A percentile compares a stretch with the other conserved stretches of the same genome.
These are phyloP conservation scores for Syzygium aromaticum DNA, from an alignment of 345 rosid species.

Conservation along the genomic window DNA sequence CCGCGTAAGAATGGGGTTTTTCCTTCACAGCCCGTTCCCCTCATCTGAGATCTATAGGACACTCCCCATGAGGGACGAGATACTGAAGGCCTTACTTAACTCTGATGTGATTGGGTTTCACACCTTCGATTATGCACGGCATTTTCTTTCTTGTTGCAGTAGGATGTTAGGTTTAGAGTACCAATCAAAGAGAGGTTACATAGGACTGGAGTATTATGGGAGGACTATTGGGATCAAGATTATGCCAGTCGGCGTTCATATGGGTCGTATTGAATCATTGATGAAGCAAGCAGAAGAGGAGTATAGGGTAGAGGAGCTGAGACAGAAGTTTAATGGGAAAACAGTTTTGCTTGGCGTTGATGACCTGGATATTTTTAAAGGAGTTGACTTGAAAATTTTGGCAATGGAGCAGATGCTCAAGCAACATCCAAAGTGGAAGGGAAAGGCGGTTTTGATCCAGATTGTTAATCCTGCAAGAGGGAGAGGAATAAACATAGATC, in stretches of 20 bases:
- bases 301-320: conserved; percentile 13
- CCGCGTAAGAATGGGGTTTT: conserved; percentile 32
- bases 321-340: conserved; percentile 18
- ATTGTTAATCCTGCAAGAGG: conserved; percentile 33
- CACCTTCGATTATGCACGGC: conserved; percentile 41
- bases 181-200: conserved; percentile 35
- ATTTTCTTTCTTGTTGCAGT: conserved; percentile 44
- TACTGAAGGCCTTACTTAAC: conserved; percentile 30
- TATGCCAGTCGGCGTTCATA: conserved; percentile 35
- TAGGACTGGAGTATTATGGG: conserved; percentile 36
- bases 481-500: conserved; percentile 17
- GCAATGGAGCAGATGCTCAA: conserved; percentile 30
- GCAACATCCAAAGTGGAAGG: conserved; percentile 19
- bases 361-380: conserved; percentile 31
- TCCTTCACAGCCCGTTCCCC: conserved; percentile 41
- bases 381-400: conserved; percentile 21
- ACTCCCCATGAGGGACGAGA: conserved; percentile 35
- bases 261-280: conserved; percentile 25
- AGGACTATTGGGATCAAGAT: conserved; percentile 35
- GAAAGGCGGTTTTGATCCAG: conserved; percentile 25
- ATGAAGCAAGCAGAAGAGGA: conserved; percentile 15
- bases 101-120: conserved; percentile 38
- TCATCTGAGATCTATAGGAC: conserved; percentile 37
- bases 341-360: conserved; percentile 25
- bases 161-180: conserved; percentile 40